A percentile compares a stretch with the other conserved stretches of the same genome.
phyloP scores from a whole-genome alignment of 1,284 basidiomycete genomes.

The Apiotrichum siamense region DNA sequence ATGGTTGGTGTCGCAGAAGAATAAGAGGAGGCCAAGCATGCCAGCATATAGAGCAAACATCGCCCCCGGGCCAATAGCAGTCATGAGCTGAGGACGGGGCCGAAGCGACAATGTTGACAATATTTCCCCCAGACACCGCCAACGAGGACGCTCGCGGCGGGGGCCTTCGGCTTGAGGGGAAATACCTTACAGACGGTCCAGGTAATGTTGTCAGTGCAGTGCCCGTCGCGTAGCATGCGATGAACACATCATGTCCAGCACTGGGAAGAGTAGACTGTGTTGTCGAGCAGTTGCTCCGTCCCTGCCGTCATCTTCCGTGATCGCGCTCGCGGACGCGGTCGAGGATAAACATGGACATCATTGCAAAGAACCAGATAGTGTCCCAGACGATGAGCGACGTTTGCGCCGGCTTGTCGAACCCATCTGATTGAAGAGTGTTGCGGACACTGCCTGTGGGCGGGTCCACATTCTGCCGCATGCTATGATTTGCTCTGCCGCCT shows the following conservation, averaged over 20 bases:
- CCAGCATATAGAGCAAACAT: slow-evolving; percentile 45
- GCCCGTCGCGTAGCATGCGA: slow-evolving; percentile 60
- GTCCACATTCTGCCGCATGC: no score
- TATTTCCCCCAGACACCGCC: slow-evolving; percentile 43
- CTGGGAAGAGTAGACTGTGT: slow-evolving; percentile 58
- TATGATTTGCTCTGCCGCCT: no score
- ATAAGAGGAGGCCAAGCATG: slow-evolving; percentile 36
- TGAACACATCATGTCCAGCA: slow-evolving; percentile 44
- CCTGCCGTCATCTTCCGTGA: slow-evolving; percentile 53
- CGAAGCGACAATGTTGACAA: slow-evolving; percentile 73
- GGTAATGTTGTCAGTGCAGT: slow-evolving; percentile 66
- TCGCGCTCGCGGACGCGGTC: slow-evolving; percentile 41
- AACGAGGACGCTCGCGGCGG: slow-evolving; percentile 37
- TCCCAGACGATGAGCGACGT: slow-evolving; percentile 34
- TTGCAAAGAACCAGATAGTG: slow-evolving; percentile 30
- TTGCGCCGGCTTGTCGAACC: slow-evolving; percentile 38
- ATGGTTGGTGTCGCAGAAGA: slow-evolving; percentile 46
- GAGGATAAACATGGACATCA: slow-evolving; percentile 38
- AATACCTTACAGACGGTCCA: slow-evolving; percentile 41
- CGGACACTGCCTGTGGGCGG: slow-evolving; percentile 35
- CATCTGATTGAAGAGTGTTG: slow-evolving; percentile 31
- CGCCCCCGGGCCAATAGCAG: slow-evolving; percentile 51
- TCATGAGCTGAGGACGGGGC: slow-evolving; percentile 75
- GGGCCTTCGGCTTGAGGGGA: slow-evolving; percentile 40
- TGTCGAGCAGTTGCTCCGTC: slow-evolving; percentile 60